phyloP scores from a whole-genome alignment of 805 yeast species.

The Monosporozyma unispora region DNA sequence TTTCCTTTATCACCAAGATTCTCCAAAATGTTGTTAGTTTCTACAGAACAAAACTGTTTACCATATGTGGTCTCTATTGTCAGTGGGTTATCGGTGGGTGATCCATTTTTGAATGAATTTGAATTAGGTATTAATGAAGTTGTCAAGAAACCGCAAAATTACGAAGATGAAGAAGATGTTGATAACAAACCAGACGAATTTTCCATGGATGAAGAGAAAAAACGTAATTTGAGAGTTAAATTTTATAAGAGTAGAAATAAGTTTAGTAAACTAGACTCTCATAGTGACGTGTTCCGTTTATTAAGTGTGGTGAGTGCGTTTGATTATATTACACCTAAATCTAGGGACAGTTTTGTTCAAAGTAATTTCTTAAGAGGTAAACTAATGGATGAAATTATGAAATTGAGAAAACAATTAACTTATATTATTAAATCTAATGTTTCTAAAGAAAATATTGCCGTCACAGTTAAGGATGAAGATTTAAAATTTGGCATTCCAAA shows the following conservation, averaged over 20 bases:
- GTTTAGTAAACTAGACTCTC: constrained; percentile 60
- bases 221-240: constrained; percentile 38
- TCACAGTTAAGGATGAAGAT: constrained; percentile 34
- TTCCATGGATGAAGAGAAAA: constrained; percentile 30
- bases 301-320: constrained; percentile 81
- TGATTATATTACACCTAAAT: constrained; percentile 56
- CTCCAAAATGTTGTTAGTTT: constrained; percentile 79
- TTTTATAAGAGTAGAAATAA: constrained; percentile 50
- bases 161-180: constrained; percentile 18
- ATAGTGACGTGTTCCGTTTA: constrained; percentile 65
- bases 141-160: constrained; percentile 2
- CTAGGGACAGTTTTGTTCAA: constrained; percentile 41
- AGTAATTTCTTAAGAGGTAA: constrained; percentile 68
- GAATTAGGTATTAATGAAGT: constrained; percentile 50
- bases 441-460: constrained; percentile 51
- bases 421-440: constrained; percentile 64
- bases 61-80: constrained; percentile 88
- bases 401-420: constrained; percentile 70
- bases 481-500: constrained; percentile 59
- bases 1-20: constrained; percentile 93
- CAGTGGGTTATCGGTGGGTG: constrained; percentile 87
- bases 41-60: constrained; percentile 77
- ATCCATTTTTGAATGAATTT: constrained; percentile 69
- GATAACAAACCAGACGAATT: constrained; percentile 20
- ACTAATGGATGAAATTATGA: constrained; percentile 74